phyloP scores from a whole-genome alignment of 805 yeast genomes.

The Starmerella asiatica region DNA sequence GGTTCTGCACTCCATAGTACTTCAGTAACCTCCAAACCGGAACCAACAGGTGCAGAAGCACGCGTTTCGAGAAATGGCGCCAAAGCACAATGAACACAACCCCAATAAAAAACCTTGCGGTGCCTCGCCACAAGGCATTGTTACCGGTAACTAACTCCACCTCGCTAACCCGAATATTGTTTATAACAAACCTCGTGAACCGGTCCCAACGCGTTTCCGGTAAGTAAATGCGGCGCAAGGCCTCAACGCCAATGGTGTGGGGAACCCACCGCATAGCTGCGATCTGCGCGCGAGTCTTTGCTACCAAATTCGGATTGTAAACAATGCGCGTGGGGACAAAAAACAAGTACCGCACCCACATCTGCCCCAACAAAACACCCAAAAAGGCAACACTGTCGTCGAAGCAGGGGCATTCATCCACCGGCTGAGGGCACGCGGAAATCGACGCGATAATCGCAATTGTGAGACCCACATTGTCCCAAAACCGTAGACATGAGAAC shows the following conservation, averaged over 20 bases:
- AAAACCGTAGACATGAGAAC: background rate
- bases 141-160: background rate
- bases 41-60: conserved; percentile 43
- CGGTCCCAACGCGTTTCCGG: background rate
- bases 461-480: conserved; percentile 6
- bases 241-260: background rate
- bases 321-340: background rate
- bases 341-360: conserved; percentile 26
- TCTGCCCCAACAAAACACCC: conserved; percentile 58
- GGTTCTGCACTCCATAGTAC: conserved; percentile 29
- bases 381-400: conserved; percentile 87
- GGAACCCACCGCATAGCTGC: background rate
- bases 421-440: conserved; percentile 45
- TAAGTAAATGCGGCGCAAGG: background rate
- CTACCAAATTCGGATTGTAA: background rate
- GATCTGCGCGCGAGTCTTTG: background rate
- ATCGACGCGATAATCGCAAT: conserved; percentile 4
- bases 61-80: conserved; percentile 62
- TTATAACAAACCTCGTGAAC: background rate
- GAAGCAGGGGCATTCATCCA: conserved; percentile 90
- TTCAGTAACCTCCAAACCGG: conserved; percentile 39
- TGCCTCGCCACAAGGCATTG: background rate
- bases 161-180: background rate
- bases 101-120: conserved; percentile 47
- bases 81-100: conserved; percentile 49